Evolutionary conservation across 768 basidiomycete species (phyloP), one percentile per base, ranked within the genome.

Genomic region (Peribolospora baueri): DNA sequence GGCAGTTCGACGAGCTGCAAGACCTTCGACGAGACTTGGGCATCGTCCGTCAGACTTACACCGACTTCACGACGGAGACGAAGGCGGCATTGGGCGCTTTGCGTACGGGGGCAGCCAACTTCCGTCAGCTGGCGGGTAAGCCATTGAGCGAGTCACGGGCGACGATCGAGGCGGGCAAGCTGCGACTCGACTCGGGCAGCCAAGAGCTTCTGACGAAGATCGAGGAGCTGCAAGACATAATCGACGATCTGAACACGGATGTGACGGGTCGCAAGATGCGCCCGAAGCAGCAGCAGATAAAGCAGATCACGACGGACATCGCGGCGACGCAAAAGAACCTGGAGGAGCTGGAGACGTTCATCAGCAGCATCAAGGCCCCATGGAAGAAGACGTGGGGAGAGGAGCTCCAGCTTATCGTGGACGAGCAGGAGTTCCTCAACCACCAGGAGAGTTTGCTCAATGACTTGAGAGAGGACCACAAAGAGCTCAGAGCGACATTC

Each of bases 321-420:
- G 72, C 74, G 39, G 68, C 74, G 25, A 75, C 80, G 38, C 73
- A 77, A 13, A 67, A 69, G 7, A 81, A 88, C 68, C 73, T 95
- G 48, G 74, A 78, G 58, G 80, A 76, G 62, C 70, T 97, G 56
- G 77, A 77, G 63, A 78, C 80, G 61, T 85, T 91, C 66, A 82
- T 95, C 61, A 76, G 79, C 61, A 82, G 84, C 8, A 76, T 90
- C 63, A 86, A 82, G 63, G 87, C 91, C 47, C 85, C 84, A 76
- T 98, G 91, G 91, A 84, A 90, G 73, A 87, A 90, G 74, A 95
- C 88, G 14, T 98, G 91, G 91, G 83, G 84, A 63, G 80, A 85
- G 64, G 91, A 98, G 70, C 66, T 98, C 65, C 82, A 86, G 72
- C 85, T 86, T 60, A 88, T 98, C 55, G 82, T 95, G 56, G 88